Percentiles rank a stretch among this genome's conserved stretches.
phyloP scores from a whole-genome alignment of 164 flowering plant genomes.

The Echeveria elegans region DNA sequence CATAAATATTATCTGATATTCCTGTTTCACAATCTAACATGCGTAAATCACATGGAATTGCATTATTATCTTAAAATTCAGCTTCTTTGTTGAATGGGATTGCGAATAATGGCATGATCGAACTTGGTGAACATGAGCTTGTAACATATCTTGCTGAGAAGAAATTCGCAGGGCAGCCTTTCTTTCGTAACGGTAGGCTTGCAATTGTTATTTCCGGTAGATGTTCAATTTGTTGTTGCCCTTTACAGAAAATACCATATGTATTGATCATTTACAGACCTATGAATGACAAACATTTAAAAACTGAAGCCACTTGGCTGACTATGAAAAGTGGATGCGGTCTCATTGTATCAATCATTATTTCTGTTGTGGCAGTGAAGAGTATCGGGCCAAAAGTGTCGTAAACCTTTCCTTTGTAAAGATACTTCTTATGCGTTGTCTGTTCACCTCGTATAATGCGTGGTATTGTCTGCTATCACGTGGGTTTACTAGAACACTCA shows the following conservation, averaged over 20 bases:
- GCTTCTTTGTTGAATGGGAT: constrained; percentile 66
- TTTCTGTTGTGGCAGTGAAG: neutral
- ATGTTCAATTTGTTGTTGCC: neutral
- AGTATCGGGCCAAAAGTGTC: neutral
- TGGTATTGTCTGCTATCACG: neutral
- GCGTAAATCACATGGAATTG: neutral
- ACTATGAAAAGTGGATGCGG: neutral
- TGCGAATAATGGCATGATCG: constrained; percentile 65
- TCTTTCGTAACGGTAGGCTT: constrained; percentile 61
- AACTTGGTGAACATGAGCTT: constrained; percentile 72
- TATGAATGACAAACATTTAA: neutral
- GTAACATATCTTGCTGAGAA: constrained; percentile 66
- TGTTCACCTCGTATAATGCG: neutral
- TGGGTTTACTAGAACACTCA: neutral
- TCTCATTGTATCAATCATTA: neutral
- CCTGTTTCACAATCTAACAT: neutral
- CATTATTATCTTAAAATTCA: constrained; percentile 17
- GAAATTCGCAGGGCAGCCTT: constrained; percentile 60
- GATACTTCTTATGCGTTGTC: neutral
- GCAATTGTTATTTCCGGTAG: neutral
- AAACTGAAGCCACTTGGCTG: neutral
- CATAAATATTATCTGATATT: neutral
- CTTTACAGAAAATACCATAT: neutral
- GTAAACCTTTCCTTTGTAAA: neutral
- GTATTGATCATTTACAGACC: neutral